These are phyloP conservation scores for Hyaloscypha variabilis DNA, from an alignment of 495 filamentous ascomycete genomes.

Conservation along the genomic window DNA sequence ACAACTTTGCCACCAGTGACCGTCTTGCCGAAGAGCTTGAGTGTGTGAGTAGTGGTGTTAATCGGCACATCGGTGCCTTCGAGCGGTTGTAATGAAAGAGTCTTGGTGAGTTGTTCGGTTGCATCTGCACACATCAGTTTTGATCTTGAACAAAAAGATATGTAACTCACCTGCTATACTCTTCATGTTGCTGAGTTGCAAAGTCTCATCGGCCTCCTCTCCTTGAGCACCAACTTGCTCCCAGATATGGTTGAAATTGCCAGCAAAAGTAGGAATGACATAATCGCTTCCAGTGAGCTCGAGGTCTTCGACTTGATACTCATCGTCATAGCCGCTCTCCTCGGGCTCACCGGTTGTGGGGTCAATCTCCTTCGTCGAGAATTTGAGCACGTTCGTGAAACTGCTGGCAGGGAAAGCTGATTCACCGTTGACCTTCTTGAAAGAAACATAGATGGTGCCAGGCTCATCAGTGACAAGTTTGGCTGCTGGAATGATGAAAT, in stretches of 20 bases:
- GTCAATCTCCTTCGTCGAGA: conserved; percentile 97
- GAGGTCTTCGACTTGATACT: conserved; percentile 95
- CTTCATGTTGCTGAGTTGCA: conserved; percentile 88
- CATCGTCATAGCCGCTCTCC: conserved; percentile 90
- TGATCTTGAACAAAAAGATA: conserved; percentile 2
- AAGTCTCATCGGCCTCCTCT: conserved; percentile 88
- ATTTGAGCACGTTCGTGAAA: conserved; percentile 93
- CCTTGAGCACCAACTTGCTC: conserved; percentile 86
- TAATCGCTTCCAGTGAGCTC: conserved; percentile 93
- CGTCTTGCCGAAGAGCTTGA: conserved; percentile 96
- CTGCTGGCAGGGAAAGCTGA: conserved; percentile 70
- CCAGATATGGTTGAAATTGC: conserved; percentile 97
- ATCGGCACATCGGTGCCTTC: conserved; percentile 91
- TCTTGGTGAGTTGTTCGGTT: conserved; percentile 84
- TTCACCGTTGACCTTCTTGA: conserved; percentile 79
- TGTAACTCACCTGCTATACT: conserved; percentile 80
- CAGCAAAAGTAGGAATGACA: conserved; percentile 87
- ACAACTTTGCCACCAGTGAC: conserved; percentile 89
- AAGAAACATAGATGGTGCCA: conserved; percentile 92
- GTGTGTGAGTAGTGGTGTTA: conserved; percentile 85
- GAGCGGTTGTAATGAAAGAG: conserved; percentile 88
- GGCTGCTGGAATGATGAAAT: conserved; percentile 89
- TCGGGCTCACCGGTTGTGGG: conserved; percentile 93
- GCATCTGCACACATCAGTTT: conserved; percentile 66
- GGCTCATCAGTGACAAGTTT: conserved; percentile 80